phyloP scores from a whole-genome alignment of 768 basidiomycete genomes.

The Hericium alpestre region DNA sequence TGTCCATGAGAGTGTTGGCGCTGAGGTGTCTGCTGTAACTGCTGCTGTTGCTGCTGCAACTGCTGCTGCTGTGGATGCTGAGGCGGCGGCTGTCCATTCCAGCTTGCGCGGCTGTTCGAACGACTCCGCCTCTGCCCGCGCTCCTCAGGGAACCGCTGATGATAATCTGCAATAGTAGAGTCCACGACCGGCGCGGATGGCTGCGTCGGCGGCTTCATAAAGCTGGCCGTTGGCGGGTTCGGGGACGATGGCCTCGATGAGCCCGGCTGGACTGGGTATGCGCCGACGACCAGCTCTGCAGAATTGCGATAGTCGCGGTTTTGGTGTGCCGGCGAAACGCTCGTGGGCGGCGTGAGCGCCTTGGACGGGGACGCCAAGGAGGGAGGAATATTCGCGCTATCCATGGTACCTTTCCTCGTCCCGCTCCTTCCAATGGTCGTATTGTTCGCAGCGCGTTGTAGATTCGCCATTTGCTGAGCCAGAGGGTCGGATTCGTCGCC shows the following conservation, averaged over 20 bases:
- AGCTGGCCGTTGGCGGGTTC: slow-evolving; percentile 56
- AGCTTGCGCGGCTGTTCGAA: slow-evolving; percentile 23
- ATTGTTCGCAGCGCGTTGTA: slow-evolving; percentile 18
- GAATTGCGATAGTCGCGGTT: slow-evolving; percentile 61
- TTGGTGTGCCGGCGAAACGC: slow-evolving; percentile 12
- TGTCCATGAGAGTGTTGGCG: slow-evolving; percentile 16
- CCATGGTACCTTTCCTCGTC: slow-evolving; percentile 16
- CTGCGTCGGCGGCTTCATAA: slow-evolving; percentile 52
- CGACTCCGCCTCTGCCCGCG: slow-evolving; percentile 43
- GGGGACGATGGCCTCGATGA: slow-evolving; percentile 69
- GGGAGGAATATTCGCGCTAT: slow-evolving; percentile 3
- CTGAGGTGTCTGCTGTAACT: slow-evolving; percentile 16
- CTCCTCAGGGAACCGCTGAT: slow-evolving; percentile 76
- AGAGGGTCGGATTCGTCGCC: slow-evolving; percentile 29
- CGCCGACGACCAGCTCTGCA: slow-evolving; percentile 71
- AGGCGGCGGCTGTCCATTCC: slow-evolving; percentile 19
- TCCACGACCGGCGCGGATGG: slow-evolving; percentile 43
- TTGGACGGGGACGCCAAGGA: slow-evolving; percentile 7
- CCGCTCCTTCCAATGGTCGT: slow-evolving; percentile 18
- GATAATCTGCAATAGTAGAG: slow-evolving; percentile 66
- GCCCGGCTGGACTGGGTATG: slow-evolving; percentile 43
- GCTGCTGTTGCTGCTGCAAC: slow-evolving; percentile 17
- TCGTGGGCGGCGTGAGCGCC: slow-evolving; percentile 11
- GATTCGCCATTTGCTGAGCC: slow-evolving; percentile 26
- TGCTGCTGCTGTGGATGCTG: slow-evolving; percentile 19